phyloP scores from a whole-genome alignment of 225 moss, liverwort and hornwort genomes.

The Thuidium tamariscinum region DNA sequence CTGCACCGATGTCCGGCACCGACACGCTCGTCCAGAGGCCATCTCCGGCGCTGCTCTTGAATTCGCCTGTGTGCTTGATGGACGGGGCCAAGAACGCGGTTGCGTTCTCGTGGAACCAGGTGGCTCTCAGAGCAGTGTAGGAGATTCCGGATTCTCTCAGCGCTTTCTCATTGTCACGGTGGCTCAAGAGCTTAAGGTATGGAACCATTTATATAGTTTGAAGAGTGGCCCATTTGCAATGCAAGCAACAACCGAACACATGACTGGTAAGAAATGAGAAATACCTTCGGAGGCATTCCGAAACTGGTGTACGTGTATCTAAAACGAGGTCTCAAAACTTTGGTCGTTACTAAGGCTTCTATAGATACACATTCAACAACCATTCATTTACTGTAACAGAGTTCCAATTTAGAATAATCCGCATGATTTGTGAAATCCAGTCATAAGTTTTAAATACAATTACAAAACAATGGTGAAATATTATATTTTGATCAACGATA shows the following conservation, averaged over 20 bases:
- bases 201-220: not conserved
- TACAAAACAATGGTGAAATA: not conserved
- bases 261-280: not conserved
- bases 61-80: not conserved
- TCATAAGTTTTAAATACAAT: not conserved
- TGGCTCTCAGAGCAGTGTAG: not conserved
- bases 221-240: not conserved
- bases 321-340: not conserved
- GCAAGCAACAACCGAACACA: not conserved
- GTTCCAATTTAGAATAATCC: too few relatives aligned
- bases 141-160: not conserved
- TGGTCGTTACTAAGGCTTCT: not conserved
- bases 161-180: not conserved
- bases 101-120: conserved; percentile 7
- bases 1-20: conserved; percentile 3
- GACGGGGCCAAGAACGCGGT: not conserved
- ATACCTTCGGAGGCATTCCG: not conserved
- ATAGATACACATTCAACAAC: too few relatives aligned
- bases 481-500: not conserved
- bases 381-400: not conserved
- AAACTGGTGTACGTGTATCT: not conserved
- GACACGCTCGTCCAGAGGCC: not conserved
- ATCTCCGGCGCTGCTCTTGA: conserved; percentile 6
- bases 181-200: not conserved
- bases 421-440: not conserved